Base-by-base conservation (phyloP, 768 basidiomycete species). In the Lentinula sp. region DNA sequence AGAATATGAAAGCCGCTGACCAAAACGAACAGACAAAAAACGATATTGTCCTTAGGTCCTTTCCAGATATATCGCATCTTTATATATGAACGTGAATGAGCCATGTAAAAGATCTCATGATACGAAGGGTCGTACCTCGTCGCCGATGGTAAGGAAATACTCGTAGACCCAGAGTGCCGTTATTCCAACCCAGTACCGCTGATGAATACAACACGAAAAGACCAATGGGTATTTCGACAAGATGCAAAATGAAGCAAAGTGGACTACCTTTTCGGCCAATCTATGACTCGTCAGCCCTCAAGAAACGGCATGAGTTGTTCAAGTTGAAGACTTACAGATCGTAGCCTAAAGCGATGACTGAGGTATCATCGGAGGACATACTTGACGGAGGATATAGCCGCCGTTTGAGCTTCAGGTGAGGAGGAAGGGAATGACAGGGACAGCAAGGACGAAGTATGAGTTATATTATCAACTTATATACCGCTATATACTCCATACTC, bases 111-210 rank as follows among this genome's bases (percentile, higher is more conserved):
- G 18, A 46, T 23, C 3, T 1, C 20, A 16, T 39, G 28, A 28
- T 39, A 39, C 37, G 9, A 39, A 39, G 45, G 13, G 8, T 12
- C 35, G 36, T 15, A 66, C 62, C 58, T 66, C 66, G 32, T 63
- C 66, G 2, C 37, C 42, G 28, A 66, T 33, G 5, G 66, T 66
- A 1, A 65, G 41, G 36, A 63, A 60, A 57, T 66, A 66, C 8
- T 66, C 66, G 39, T 63, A 64, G 4, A 57, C 5, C 66, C 66
- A 66, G 4, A 66, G 23, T 7, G 66, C 54, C 5, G 64, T 65
- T 10, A 59, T 42, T n/a, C 60, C 56, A 2, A 63, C 57, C 60
- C 60, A 66, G 35, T 66, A 66, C 2, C 55, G 32, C 43, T 23
- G 43, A 39, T 15, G 12, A 36, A 36, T 2, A 9, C n/a, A 20